These are phyloP conservation scores for Chenopodium berlandieri DNA, from an alignment of 148 eudicot species.

Conservation along the genomic window DNA sequence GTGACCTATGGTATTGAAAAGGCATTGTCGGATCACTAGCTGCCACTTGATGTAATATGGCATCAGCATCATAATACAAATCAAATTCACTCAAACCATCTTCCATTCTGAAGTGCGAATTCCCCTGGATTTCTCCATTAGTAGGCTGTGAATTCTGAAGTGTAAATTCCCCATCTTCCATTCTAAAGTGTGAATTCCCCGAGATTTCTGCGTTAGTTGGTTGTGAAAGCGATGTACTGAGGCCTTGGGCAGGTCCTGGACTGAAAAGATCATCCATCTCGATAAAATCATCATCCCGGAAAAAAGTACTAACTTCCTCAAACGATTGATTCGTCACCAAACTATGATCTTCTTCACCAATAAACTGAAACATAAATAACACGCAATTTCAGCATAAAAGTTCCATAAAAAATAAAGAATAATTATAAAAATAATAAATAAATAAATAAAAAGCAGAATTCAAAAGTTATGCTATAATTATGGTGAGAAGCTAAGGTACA, in stretches of 20 bases:
- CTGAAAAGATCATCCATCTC: constrained; percentile 80
- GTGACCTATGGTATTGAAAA: constrained; percentile 22
- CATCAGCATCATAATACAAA: constrained; percentile 42
- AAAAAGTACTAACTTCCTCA: constrained; percentile 14
- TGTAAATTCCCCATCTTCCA: constrained; percentile 43
- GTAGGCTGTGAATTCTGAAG: constrained; percentile 37
- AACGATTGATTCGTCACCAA: constrained; percentile 30
- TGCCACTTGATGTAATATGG: constrained; percentile 36
- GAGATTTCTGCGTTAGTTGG: constrained; percentile 24
- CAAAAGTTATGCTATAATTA: too few species aligned
- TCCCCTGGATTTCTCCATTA: constrained; percentile 22
- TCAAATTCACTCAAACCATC: constrained; percentile 57
- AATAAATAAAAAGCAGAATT: neutral
- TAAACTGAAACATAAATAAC: constrained; percentile 26
- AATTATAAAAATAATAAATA: too few species aligned
- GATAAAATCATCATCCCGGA: constrained; percentile 45
- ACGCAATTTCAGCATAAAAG: constrained; percentile 5
- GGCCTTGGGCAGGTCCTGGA: constrained; percentile 41
- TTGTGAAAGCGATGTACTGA: constrained; percentile 40
- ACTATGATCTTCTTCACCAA: constrained; percentile 35
- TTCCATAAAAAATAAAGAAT: too few species aligned
- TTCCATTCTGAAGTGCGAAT: constrained; percentile 35
- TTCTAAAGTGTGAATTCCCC: constrained; percentile 32
- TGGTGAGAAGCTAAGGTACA: too few species aligned
- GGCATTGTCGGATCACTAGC: constrained; percentile 21